Conservation (phyloP, 306 rosid genomes). For the Medicago ruthenica region DNA sequence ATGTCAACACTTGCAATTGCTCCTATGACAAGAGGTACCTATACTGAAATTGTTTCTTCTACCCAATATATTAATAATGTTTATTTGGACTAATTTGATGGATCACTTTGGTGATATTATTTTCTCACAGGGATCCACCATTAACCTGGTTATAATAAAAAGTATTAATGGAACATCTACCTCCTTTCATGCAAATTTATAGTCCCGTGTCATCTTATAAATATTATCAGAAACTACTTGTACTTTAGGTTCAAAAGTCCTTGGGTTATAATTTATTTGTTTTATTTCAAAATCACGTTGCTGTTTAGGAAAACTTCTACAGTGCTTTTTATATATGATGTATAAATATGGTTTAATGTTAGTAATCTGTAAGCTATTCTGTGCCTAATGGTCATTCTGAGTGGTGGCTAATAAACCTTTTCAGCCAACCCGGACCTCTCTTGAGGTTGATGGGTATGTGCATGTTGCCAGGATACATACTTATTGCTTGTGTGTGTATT, state of each 20-base stretch:
- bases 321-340: not conserved
- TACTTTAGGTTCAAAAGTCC: not conserved
- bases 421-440: not conserved
- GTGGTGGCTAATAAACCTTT: slow-evolving; percentile 12
- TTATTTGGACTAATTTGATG: not conserved
- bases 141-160: not conserved
- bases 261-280: slow-evolving; percentile 8
- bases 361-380: slow-evolving; percentile 14
- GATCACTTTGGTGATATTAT: not conserved
- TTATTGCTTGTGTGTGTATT: slow-evolving; percentile 17
- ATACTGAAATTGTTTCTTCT: not conserved
- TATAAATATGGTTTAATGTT: not conserved
- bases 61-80: not conserved
- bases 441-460: not conserved
- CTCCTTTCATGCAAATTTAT: slow-evolving; percentile 19
- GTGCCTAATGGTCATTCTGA: not conserved
- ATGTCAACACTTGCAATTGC: not conserved
- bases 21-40: not conserved
- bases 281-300: not conserved
- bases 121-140: not conserved
- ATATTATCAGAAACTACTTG: not conserved
- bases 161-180: not conserved
- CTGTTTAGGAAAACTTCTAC: not conserved
- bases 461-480: slow-evolving; percentile 20
- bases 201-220: not conserved